Evolutionary conservation across 441 rosid genomes (phyloP).

Genomic region (Melastoma candidum): DNA sequence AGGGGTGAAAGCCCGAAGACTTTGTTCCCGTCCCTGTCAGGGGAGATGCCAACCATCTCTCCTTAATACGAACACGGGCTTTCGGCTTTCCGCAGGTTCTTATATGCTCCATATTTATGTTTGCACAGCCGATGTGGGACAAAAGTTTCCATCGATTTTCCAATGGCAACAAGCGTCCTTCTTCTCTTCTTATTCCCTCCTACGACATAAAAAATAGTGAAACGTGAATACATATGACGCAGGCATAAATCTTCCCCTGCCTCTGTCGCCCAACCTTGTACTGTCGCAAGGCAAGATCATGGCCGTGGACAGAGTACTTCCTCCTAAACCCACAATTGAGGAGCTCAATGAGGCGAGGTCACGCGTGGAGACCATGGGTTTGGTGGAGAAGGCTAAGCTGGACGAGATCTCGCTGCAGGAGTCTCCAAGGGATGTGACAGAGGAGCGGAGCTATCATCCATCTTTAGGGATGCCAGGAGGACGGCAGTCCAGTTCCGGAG

Average conservation of each 20-base stretch:
- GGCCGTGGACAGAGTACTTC: conserved; percentile 46
- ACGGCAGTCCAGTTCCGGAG: conserved; percentile 34
- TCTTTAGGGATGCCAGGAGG: conserved; percentile 30
- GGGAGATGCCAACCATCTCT: conserved; percentile 15
- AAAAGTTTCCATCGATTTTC: too few relatives aligned
- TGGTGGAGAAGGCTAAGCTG: conserved; percentile 33
- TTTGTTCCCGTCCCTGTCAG: conserved; percentile 4
- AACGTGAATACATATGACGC: too few relatives aligned
- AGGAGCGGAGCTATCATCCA: conserved; percentile 37
- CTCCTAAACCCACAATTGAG: conserved; percentile 45
- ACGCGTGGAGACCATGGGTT: conserved; percentile 28
- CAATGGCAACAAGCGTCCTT: too few relatives aligned
- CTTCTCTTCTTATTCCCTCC: too few relatives aligned
- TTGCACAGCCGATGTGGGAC: too few relatives aligned
- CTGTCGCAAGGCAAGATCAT: conserved; percentile 43
- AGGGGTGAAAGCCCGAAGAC: conserved; percentile 1
- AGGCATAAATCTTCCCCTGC: too few relatives aligned
- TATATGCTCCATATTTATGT: too few relatives aligned
- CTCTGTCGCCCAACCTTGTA: conserved; percentile 19
- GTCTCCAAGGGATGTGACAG: conserved; percentile 31
- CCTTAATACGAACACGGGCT: conserved; percentile 5
- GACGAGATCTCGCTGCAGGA: conserved; percentile 33
- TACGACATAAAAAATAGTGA: too few relatives aligned
- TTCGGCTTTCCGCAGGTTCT: fast-evolving
- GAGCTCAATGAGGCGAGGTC: conserved; percentile 54